Percentiles rank a stretch among this genome's conserved stretches.
phyloP scores from a whole-genome alignment of 2,329 filamentous ascomycete genomes.

The Fusarium tricinctum region DNA sequence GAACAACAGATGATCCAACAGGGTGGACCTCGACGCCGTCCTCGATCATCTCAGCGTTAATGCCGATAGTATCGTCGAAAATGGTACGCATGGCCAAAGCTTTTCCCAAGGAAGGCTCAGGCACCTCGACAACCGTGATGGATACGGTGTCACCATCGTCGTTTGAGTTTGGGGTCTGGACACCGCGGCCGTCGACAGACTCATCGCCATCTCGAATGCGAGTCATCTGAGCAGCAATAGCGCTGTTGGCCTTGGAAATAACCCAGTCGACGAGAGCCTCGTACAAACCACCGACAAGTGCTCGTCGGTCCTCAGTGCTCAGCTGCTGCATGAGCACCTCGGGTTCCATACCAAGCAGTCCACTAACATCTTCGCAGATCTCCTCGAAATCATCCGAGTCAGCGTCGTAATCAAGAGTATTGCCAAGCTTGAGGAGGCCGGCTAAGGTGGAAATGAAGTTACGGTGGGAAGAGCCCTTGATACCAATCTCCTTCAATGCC shows the following conservation, averaged over 20 bases:
- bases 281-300: constrained; percentile 88
- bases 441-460: constrained; percentile 89
- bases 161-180: constrained; percentile 74
- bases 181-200: constrained; percentile 73
- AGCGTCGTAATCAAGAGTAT: constrained; percentile 86
- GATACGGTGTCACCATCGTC: constrained; percentile 88
- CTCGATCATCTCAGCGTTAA: constrained; percentile 97
- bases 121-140: constrained; percentile 89
- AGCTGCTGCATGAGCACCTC: constrained; percentile 84
- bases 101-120: constrained; percentile 83
- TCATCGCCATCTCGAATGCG: constrained; percentile 75
- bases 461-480: constrained; percentile 86
- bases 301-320: constrained; percentile 85
- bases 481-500: constrained; percentile 90
- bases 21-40: constrained; percentile 85
- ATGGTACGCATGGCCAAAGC: constrained; percentile 90
- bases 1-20: constrained; percentile 83
- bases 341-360: constrained; percentile 87
- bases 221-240: constrained; percentile 82
- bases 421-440: constrained; percentile 90
- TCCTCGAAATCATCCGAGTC: constrained; percentile 88
- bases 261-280: constrained; percentile 97
- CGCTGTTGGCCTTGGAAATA: constrained; percentile 86
- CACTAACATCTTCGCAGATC: constrained; percentile 90
- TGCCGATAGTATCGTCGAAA: constrained; percentile 92